Evolutionary conservation across 805 yeast genomes (phyloP).

Genomic region (Debaryomyces hansenii): DNA sequence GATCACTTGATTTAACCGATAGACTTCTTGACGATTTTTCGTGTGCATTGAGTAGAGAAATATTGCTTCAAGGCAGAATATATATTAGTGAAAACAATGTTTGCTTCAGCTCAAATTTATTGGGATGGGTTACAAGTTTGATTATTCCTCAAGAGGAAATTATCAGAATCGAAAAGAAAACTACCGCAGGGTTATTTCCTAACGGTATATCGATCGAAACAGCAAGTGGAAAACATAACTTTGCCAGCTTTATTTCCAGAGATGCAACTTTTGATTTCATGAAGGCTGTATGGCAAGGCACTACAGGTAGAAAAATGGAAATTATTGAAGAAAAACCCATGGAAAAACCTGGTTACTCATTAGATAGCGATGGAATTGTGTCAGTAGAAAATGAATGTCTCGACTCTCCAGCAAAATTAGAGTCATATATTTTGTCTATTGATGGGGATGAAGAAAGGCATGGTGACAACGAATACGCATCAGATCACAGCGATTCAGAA

Average conservation of each 20-base stretch:
- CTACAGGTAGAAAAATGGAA: conserved; percentile 25
- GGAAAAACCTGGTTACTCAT: conserved; percentile 2
- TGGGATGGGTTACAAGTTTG: conserved; percentile 89
- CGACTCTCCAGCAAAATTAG: conserved; percentile 22
- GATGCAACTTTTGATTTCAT: conserved; percentile 75
- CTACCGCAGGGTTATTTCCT: conserved; percentile 87
- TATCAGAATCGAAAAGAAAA: conserved; percentile 69
- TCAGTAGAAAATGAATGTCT: conserved; percentile 8
- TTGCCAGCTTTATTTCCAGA: conserved; percentile 85
- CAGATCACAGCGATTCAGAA: conserved; percentile 19
- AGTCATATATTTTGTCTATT: conserved; percentile 40
- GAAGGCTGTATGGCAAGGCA: conserved; percentile 65
- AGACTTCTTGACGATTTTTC: conserved; percentile 80
- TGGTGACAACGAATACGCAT: conserved; percentile 23
- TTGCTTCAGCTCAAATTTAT: conserved; percentile 82
- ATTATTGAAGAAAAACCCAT: conserved; percentile 4
- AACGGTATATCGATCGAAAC: conserved; percentile 82
- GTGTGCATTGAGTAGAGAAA: conserved; percentile 87
- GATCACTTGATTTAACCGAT: conserved; percentile 66
- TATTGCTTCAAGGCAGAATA: conserved; percentile 81
- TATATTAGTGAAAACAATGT: conserved; percentile 76
- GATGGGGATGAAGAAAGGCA: conserved; percentile 41
- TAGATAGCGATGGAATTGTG: conserved; percentile 16
- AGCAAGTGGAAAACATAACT: conserved; percentile 61
- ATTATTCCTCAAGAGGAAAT: conserved; percentile 73